Evolutionary conservation across 73 alveolate genomes (phyloP).

Genomic region (Paraurostyla sp.): DNA sequence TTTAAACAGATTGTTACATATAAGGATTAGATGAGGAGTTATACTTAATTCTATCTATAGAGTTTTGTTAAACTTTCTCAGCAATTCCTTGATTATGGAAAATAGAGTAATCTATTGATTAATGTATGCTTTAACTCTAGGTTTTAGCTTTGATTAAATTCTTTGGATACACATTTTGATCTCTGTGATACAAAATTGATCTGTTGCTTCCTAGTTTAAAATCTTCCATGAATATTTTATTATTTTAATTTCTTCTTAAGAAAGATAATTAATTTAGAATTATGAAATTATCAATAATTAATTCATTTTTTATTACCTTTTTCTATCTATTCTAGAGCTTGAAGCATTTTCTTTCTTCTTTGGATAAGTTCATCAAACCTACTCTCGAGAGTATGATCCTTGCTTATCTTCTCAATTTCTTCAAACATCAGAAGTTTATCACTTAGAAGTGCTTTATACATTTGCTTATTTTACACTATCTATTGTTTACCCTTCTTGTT

Average conservation of each 20-base stretch:
- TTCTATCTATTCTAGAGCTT: conserved; percentile 14
- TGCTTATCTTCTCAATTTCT: neutral
- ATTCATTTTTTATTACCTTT: conserved; percentile 3
- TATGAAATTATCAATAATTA: too few relatives aligned
- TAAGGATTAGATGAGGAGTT: neutral
- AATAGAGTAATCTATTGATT: neutral
- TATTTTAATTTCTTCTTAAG: too few relatives aligned
- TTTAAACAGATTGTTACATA: neutral
- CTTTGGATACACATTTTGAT: conserved; percentile 14
- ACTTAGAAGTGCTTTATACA: neutral
- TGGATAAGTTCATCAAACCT: conserved; percentile 8
- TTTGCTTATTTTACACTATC: neutral
- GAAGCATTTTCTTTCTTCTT: conserved; percentile 21
- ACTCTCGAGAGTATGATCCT: neutral
- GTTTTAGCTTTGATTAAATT: neutral
- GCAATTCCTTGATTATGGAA: neutral
- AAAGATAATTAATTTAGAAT: too few relatives aligned
- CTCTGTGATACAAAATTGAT: conserved; percentile 1
- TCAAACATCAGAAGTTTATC: neutral
- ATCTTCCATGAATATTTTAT: too few relatives aligned
- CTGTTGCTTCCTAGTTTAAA: too few relatives aligned
- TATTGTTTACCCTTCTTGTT: too few relatives aligned
- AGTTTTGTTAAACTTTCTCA: neutral
- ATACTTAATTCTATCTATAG: neutral
- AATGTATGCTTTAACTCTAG: neutral